Base-by-base conservation (phyloP, 768 basidiomycete species). In the Pisolithus marmoratus region DNA sequence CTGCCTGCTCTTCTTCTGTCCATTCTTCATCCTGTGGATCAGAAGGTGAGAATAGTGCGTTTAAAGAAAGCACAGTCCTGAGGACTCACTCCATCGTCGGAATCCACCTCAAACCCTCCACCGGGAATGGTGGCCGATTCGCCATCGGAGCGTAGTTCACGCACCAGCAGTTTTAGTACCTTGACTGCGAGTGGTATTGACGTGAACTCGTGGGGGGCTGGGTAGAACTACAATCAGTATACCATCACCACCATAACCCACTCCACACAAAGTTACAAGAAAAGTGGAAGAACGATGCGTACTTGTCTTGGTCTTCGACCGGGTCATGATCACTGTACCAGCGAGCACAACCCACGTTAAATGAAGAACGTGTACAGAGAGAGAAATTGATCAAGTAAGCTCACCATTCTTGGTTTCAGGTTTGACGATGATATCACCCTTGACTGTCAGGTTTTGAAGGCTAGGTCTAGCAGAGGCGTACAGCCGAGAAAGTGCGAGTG, bases 361-460 rank as follows among this genome's bases (percentile, higher is more conserved):
- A 55, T 52, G 56, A 47, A 38, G 26, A 37, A 51, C 41, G 43
- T 44, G 38, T 47, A 40, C 50, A 50, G 17, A 37, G 57, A 47
- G 47, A 48, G 23, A n/a, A 31, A 43, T 19, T 15, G 55, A 48
- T 54, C 12, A 48, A 48, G 50, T 54, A 55, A 14, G 69, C 87
- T 75, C 67, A 94, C 92, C 86, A 68, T 94, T 78, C 58, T 82
- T 80, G 26, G 88, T 91, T 58, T 84, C 83, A 2, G 83, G 82
- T 52, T 81, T 85, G 50, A 98, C 77, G 43, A 98, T 84, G 52
- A 96, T 80, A 64, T 97, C 94, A 8, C 95, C 95, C 66, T 94
- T 94, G 42, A 98, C 95, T 24, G 74, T 66, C 12, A 96, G 70
- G 34, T 70, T 76, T 55, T 81, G 80, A 57, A 97, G 59, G 54